phyloP scores from a whole-genome alignment of 345 rosid species.

The Linum tenue region DNA sequence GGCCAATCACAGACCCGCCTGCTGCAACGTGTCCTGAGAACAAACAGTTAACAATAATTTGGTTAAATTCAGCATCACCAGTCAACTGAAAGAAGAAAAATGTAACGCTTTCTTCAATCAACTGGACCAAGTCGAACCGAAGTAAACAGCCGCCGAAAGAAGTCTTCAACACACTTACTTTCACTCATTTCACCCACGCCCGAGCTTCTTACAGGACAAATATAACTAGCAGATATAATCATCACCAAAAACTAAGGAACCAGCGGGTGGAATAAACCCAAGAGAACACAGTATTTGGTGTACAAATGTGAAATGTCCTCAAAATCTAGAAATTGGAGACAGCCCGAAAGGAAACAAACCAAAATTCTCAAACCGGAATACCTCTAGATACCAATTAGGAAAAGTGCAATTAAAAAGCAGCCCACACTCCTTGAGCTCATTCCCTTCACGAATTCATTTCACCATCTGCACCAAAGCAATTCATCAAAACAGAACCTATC shows the following conservation, averaged over 20 bases:
- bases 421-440: constrained; percentile 8
- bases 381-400: neutral
- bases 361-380: constrained; percentile 3
- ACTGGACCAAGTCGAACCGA: neutral
- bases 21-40: constrained; percentile 7
- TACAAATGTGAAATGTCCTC: neutral
- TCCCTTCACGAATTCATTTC: neutral
- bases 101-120: neutral
- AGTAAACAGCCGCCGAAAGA: neutral
- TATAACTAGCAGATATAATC: neutral
- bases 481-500: neutral
- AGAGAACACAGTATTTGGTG: neutral
- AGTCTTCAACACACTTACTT: neutral
- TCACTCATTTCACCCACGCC: neutral
- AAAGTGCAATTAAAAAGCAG: neutral
- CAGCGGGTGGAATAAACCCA: neutral
- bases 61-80: neutral
- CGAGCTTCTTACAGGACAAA: neutral
- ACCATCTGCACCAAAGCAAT: neutral
- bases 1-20: constrained; percentile 10
- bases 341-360: constrained; percentile 1
- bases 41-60: neutral
- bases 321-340: neutral
- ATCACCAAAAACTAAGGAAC: neutral
- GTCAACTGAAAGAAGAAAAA: neutral